These are phyloP conservation scores for Grammothele lineata DNA, from an alignment of 768 basidiomycete genomes.

Conservation along the genomic window DNA sequence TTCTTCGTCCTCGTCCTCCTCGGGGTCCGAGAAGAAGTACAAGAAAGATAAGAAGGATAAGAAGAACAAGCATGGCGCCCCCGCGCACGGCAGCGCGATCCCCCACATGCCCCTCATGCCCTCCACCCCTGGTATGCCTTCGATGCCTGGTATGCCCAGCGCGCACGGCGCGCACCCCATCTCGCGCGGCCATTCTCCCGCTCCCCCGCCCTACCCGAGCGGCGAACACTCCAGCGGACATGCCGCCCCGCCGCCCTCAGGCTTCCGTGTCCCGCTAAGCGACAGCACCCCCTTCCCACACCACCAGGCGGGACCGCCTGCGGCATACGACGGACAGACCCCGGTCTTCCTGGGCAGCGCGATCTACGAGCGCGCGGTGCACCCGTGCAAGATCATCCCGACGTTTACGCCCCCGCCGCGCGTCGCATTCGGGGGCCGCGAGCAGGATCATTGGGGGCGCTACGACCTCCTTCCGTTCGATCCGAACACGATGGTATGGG, in stretches of 20 bases:
- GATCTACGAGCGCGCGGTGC: constrained; percentile 58
- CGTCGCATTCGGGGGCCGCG: constrained; percentile 62
- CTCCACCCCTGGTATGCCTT: constrained; percentile 8
- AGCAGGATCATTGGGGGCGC: constrained; percentile 57
- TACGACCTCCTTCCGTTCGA: constrained; percentile 76
- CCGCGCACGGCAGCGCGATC: constrained; percentile 5
- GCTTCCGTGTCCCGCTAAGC: constrained; percentile 57
- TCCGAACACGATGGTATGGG: constrained; percentile 68
- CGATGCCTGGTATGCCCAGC: no score
- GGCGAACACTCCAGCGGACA: not conserved
- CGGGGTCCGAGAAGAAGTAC: constrained; percentile 23
- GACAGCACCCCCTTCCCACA: constrained; percentile 37
- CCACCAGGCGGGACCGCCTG: constrained; percentile 43
- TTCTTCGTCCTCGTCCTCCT: constrained; percentile 20
- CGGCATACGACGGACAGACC: constrained; percentile 50
- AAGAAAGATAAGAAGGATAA: constrained; percentile 28
- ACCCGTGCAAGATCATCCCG: constrained; percentile 80
- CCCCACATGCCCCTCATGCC: not conserved
- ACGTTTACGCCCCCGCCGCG: constrained; percentile 46
- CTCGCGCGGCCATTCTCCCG: constrained; percentile 1
- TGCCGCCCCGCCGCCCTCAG: constrained; percentile 50
- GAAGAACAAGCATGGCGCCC: constrained; percentile 20
- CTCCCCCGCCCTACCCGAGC: not conserved
- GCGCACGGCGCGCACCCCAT: not conserved
- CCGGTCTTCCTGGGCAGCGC: constrained; percentile 75